Base-by-base conservation (phyloP, 2,329 filamentous ascomycete species). In the Scytalidium sp. region DNA sequence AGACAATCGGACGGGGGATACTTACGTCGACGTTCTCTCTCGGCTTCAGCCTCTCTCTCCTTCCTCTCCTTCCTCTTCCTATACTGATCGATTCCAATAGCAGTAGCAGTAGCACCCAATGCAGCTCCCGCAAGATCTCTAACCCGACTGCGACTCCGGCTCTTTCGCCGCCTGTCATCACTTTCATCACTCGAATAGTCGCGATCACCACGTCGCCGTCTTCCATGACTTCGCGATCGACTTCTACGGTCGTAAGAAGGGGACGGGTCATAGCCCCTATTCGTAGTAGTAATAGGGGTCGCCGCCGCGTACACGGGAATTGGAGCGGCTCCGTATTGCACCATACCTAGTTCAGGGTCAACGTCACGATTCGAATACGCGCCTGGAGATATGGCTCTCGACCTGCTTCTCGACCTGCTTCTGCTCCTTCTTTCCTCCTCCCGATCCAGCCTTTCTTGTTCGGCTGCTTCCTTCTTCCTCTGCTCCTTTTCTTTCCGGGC, bases 331-430 rank as follows among this genome's bases (percentile, higher is more conserved):
- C 82, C 82, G 73, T 85, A 85, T 67, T 85, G 79, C 76, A 85
- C 80, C 75, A 84, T 75, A 71, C 81, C 82, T 82, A 84, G 72
- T 71, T 83, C 80, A 73, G 75, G 76, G 80, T 84, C 81, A 84
- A 62, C 55, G 56, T 68, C 69, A 63, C 70, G 69, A 66, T 76
- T 74, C 60, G 74, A 74, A 70, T 74, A 69, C 60, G 64, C 66
- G 64, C 66, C 68, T 51, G 60, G 61, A 58, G 79, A 80, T 70
- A 75, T 77, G 71, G 74, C 77, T 66, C 75, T 72, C 47, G 68
- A 70, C 57, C 61, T 61, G 52, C 49, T 60, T 56, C 75, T 72
- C 47, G 68, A 70, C 57, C 61, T 61, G 52, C 49, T 60, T 56
- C 59, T 60, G 23, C 51, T 47, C 22, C 11, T n/a, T 13, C 15